These are phyloP conservation scores for Jamesozyma piceae DNA, from an alignment of 805 yeast genomes.

Conservation along the genomic window DNA sequence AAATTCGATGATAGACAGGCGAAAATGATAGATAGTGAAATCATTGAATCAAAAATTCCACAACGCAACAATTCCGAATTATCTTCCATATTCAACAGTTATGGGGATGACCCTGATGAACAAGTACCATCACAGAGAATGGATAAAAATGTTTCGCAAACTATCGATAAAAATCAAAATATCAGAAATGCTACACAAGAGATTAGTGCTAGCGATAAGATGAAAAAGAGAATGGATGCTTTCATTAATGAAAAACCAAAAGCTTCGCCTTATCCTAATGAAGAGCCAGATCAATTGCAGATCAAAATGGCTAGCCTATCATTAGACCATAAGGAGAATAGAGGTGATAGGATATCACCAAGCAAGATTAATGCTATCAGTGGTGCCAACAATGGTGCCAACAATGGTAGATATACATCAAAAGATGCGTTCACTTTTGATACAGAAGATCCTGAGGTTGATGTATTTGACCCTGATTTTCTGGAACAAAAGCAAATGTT, in stretches of 20 bases:
- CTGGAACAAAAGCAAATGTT: slow-evolving; percentile 17
- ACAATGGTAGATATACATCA: not conserved
- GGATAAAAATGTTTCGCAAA: not conserved
- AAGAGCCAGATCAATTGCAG: not conserved
- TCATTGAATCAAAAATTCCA: not conserved
- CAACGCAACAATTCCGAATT: not conserved
- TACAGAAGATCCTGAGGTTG: slow-evolving; percentile 7
- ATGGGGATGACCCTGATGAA: not conserved
- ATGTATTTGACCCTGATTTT: slow-evolving; percentile 24
- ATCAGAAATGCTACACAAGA: not conserved
- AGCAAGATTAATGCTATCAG: too few species aligned
- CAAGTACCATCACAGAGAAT: not conserved
- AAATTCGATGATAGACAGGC: not conserved
- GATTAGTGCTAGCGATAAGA: not conserved
- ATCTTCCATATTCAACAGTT: not conserved
- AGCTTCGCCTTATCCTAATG: not conserved
- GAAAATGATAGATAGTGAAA: not conserved
- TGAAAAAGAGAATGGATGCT: not conserved
- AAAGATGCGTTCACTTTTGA: not conserved
- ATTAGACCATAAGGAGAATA: not conserved
- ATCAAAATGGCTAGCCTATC: not conserved
- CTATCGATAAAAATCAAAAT: not conserved
- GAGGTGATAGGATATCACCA: not conserved
- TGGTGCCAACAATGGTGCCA: not conserved
- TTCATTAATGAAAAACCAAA: not conserved